Evolutionary conservation across 139 green algal genomes (phyloP), one percentile per base, ranked within the genome.

Genomic region (Prasinococcaceae sp.): DNA sequence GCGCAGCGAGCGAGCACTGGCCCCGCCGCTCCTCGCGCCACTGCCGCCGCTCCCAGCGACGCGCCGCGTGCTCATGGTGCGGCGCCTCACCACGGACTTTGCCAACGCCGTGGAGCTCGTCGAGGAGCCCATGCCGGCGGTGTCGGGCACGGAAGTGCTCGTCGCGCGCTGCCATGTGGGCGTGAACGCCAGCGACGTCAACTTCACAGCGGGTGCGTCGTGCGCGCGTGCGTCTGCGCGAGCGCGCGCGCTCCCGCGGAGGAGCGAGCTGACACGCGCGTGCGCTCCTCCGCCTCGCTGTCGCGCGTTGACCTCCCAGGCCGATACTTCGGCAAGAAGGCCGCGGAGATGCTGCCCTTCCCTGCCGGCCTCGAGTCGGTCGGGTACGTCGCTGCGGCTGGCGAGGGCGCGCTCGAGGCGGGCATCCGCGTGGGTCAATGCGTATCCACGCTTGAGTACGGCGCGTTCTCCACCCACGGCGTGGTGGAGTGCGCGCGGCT

Each of bases 121-220:
- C 14, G 17, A 16, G 24, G 48, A 43, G 24, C 36, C 36, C 14
- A 39, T 60, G 29, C 49, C 22, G 24, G 4, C 6, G 4, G n/a
- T 23, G 30, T 16, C 10, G 10, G 42, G 19, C n/a, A 28, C 6
- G 12, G n/a, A n/a, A 9, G 51, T 66, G 6, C 8, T 66, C 4
- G 33, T 66, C 19, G 5, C 6, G n/a, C 14, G 27, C 17, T 14
- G 54, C 40, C 65, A 43, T 24, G 53, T 30, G 9, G 58, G 58
- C 24, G 32, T 66, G 33, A 66, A 66, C 30, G 58, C 58, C 17
- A 66, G 58, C 23, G 58, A 66, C 42, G 40, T 62, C 4, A 58
- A 53, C 46, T 53, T 39, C 46, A 36, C 20, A 36, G 46, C 46
- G n/a, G n/a, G n/a, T n/a, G n/a, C n/a, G n/a, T n/a, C n/a, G n/a